Evolutionary conservation across 176 grass and related monocot species (phyloP).

Genomic region (Phoenix dactylifera): DNA sequence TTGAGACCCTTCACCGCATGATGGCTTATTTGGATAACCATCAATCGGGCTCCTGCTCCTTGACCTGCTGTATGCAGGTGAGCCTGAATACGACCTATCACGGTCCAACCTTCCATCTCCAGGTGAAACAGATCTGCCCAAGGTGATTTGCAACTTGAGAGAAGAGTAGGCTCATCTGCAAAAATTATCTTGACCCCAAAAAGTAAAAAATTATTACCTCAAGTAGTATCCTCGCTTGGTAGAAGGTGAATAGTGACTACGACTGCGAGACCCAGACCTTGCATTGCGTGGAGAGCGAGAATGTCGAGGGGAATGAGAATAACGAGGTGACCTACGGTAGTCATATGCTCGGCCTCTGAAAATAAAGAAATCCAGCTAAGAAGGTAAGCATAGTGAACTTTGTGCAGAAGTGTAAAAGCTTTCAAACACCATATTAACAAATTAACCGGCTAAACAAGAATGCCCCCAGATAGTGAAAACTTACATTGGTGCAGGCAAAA

Average conservation of each 20-base stretch:
- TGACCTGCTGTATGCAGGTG: slow-evolving; percentile 15
- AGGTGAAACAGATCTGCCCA: slow-evolving; percentile 15
- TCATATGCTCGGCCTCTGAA: slow-evolving; percentile 10
- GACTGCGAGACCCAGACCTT: slow-evolving; percentile 1
- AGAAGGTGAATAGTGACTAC: slow-evolving; percentile 10
- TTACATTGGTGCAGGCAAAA: too few relatives aligned
- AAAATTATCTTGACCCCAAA: too few relatives aligned
- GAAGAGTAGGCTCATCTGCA: too few relatives aligned
- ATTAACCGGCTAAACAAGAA: too few relatives aligned
- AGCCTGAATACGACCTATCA: neutral
- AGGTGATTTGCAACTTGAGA: too few relatives aligned
- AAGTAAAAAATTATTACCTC: neutral
- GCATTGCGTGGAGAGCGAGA: slow-evolving; percentile 10
- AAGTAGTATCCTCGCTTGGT: neutral
- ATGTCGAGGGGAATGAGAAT: slow-evolving; percentile 4
- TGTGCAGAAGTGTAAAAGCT: too few relatives aligned
- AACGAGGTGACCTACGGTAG: neutral
- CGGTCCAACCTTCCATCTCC: neutral
- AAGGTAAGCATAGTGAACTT: too few relatives aligned
- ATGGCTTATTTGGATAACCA: neutral
- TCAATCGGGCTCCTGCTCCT: slow-evolving; percentile 8
- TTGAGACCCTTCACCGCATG: slow-evolving; percentile 1
- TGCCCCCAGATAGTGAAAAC: too few relatives aligned
- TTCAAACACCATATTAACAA: too few relatives aligned
- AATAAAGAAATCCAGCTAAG: neutral